phyloP scores from a whole-genome alignment of 2,329 filamentous ascomycete genomes.

The Colletotrichum trifolii region DNA sequence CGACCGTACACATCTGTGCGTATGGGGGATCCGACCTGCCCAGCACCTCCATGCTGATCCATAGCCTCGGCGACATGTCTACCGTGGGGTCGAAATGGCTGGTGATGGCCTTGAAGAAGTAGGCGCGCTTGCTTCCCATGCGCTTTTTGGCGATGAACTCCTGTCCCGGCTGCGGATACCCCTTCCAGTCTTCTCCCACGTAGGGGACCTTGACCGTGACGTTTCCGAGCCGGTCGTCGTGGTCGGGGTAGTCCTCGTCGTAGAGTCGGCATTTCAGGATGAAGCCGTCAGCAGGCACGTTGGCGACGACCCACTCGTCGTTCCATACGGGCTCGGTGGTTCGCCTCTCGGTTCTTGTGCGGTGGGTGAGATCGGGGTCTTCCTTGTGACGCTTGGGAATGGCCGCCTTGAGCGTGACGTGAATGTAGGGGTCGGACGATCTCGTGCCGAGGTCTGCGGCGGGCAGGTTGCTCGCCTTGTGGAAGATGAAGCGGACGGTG shows the following conservation, averaged over 20 bases:
- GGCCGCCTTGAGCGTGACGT: constrained; percentile 77
- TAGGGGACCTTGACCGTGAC: constrained; percentile 75
- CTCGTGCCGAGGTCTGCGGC: constrained; percentile 81
- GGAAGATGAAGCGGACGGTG: constrained; percentile 86
- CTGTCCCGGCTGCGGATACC: constrained; percentile 68
- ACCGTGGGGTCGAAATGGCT: constrained; percentile 69
- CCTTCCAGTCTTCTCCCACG: constrained; percentile 74
- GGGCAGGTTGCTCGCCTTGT: constrained; percentile 83
- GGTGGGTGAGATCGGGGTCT: constrained; percentile 78
- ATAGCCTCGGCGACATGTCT: constrained; percentile 77
- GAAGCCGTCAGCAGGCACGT: constrained; percentile 84
- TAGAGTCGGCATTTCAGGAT: constrained; percentile 86
- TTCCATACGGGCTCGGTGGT: constrained; percentile 84
- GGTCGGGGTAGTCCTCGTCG: constrained; percentile 88
- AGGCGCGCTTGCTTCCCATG: constrained; percentile 87
- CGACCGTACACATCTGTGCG: constrained; percentile 82
- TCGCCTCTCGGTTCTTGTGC: constrained; percentile 80
- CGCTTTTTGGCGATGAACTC: constrained; percentile 82
- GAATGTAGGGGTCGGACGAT: constrained; percentile 85
- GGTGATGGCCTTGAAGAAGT: constrained; percentile 76
- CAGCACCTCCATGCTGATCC: constrained; percentile 81
- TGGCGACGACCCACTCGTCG: constrained; percentile 87
- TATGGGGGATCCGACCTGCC: constrained; percentile 77
- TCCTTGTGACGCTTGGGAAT: constrained; percentile 85
- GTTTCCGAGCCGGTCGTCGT: constrained; percentile 89